These are phyloP conservation scores for Boletus mariae DNA, from an alignment of 1,284 basidiomycete species.

Conservation along the genomic window DNA sequence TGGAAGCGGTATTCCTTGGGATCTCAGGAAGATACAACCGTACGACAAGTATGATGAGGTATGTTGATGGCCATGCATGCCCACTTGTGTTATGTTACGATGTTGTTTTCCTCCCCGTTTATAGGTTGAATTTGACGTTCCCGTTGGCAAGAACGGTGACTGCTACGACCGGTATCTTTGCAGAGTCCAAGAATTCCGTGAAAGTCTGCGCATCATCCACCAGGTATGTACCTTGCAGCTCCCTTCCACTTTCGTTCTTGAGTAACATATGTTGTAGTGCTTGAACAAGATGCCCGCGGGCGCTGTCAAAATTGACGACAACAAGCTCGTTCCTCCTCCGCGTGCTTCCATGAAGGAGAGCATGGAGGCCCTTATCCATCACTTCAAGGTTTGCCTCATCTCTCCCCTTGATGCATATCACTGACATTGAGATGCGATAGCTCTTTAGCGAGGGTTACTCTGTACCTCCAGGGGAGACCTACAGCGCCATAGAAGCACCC, in stretches of 20 bases:
- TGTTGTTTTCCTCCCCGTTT: not conserved
- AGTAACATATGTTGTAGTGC: slow-evolving; percentile 48
- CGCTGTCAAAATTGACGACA: slow-evolving; percentile 93
- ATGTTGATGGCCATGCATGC: slow-evolving; percentile 11
- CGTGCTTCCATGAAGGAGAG: slow-evolving; percentile 98
- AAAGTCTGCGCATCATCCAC: slow-evolving; percentile 87
- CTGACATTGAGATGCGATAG: slow-evolving; percentile 35
- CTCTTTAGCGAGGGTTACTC: slow-evolving; percentile 96
- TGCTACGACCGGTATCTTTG: slow-evolving; percentile 97
- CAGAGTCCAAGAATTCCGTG: slow-evolving; percentile 97
- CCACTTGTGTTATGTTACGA: no score
- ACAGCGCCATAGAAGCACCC: slow-evolving; percentile 96
- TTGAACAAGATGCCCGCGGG: slow-evolving; percentile 97
- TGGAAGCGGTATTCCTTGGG: slow-evolving; percentile 94
- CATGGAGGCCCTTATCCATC: slow-evolving; percentile 97
- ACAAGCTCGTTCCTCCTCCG: slow-evolving; percentile 97
- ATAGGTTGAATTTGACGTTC: slow-evolving; percentile 94
- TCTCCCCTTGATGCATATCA: slow-evolving; percentile 1
- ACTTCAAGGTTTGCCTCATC: slow-evolving; percentile 76
- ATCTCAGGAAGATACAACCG: slow-evolving; percentile 86
- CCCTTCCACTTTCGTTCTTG: not conserved
- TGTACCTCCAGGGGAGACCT: slow-evolving; percentile 97
- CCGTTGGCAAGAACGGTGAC: slow-evolving; percentile 95
- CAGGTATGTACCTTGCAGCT: slow-evolving; percentile 44
- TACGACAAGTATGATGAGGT: slow-evolving; percentile 98